phyloP scores from a whole-genome alignment of 306 rosid genomes.

The Rosa chinensis region DNA sequence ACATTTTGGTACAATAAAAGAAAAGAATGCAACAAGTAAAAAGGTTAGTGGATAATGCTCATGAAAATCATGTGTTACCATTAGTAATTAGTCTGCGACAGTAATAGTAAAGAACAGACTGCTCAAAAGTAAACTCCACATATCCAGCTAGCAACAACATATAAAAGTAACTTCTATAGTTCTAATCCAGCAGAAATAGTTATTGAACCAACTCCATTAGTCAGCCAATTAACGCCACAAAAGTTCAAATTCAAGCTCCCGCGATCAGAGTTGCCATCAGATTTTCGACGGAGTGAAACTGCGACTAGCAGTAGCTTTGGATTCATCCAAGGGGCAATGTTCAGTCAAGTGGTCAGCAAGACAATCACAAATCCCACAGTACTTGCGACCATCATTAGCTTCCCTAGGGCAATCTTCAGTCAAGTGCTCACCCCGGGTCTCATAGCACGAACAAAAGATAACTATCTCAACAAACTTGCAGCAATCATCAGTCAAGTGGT shows the following conservation, averaged over 20 bases:
- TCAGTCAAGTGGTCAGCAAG: background rate
- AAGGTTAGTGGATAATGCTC: background rate
- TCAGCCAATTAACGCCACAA: background rate
- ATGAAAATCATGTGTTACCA: too few species aligned
- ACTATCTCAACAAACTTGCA: too few species aligned
- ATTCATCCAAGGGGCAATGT: background rate
- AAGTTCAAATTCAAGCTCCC: background rate
- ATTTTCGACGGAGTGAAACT: background rate
- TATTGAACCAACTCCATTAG: background rate
- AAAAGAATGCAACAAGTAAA: background rate
- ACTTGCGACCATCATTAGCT: background rate
- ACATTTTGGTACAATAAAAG: background rate
- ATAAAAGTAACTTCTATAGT: too few species aligned
- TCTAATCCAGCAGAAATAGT: background rate
- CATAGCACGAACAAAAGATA: background rate
- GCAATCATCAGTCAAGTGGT: background rate
- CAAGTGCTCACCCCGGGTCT: background rate
- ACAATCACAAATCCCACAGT: background rate
- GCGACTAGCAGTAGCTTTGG: background rate
- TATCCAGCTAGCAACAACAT: background rate
- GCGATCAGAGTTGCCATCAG: background rate
- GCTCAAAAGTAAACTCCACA: background rate
- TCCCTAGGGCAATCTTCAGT: background rate
- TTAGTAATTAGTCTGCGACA: too few species aligned
- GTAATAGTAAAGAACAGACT: too few species aligned